phyloP scores from a whole-genome alignment of 805 yeast genomes.

The Lachancea waltii region DNA sequence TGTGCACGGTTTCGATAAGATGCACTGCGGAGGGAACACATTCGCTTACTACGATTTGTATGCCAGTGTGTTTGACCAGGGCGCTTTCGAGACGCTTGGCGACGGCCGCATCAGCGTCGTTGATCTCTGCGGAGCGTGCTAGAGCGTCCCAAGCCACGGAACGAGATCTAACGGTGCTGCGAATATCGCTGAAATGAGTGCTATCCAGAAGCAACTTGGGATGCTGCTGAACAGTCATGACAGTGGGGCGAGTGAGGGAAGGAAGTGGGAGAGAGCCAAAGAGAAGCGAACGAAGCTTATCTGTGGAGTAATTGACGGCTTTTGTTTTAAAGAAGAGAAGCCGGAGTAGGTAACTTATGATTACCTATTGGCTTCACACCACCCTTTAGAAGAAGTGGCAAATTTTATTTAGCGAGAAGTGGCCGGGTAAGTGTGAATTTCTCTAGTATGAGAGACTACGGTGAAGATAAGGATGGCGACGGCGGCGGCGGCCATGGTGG shows the following conservation, averaged over 20 bases:
- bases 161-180: constrained; percentile 64
- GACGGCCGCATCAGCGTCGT: constrained; percentile 58
- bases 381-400: background rate
- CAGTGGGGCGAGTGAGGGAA: background rate
- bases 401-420: background rate
- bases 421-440: constrained; percentile 1
- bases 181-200: constrained; percentile 56
- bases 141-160: constrained; percentile 91
- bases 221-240: constrained; percentile 5
- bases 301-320: no score
- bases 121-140: constrained; percentile 62
- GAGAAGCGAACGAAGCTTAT: no score
- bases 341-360: background rate
- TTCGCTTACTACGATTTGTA: constrained; percentile 1
- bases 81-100: constrained; percentile 28
- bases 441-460: no score
- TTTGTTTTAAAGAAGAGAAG: background rate
- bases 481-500: no score
- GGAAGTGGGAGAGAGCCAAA: no score
- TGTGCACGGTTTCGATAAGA: constrained; percentile 24
- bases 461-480: no score
- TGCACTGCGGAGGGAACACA: constrained; percentile 15
- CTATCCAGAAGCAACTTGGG: constrained; percentile 46
- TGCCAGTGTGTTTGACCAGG: constrained; percentile 15
- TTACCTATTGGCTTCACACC: background rate